Evolutionary conservation across 2,329 filamentous ascomycete species (phyloP).

Genomic region (Paradendryphiella salina): DNA sequence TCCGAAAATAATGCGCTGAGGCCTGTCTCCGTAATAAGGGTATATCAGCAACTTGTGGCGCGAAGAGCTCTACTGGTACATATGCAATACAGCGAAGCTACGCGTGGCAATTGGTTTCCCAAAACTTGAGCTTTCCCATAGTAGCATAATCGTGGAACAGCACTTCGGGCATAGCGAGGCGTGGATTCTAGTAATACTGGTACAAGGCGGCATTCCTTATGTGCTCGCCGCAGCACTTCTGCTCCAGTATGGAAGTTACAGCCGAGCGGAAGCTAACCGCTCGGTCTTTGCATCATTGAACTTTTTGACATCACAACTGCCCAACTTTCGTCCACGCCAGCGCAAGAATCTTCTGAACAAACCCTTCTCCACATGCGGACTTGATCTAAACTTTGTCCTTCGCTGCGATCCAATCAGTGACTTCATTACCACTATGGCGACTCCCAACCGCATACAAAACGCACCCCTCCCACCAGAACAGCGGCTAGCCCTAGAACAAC

Average conservation of each 20-base stretch:
- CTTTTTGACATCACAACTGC: slow-evolving; percentile 22
- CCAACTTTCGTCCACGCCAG: not conserved
- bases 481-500: slow-evolving; percentile 40
- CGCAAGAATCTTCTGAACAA: not conserved
- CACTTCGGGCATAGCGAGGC: not conserved
- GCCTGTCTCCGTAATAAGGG: not conserved
- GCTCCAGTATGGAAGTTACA: slow-evolving; percentile 27
- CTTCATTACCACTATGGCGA: slow-evolving; percentile 24
- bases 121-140: not conserved
- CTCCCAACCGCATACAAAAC: slow-evolving; percentile 20
- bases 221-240: slow-evolving; percentile 12
- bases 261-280: slow-evolving; percentile 27
- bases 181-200: not conserved
- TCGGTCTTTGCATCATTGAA: slow-evolving; percentile 37
- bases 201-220: not conserved
- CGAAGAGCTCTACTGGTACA: not conserved
- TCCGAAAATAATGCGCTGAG: slow-evolving; percentile 1
- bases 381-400: not conserved
- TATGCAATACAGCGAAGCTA: not conserved
- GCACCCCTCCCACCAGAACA: slow-evolving; percentile 40
- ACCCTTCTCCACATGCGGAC: not conserved
- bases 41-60: not conserved
- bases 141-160: not conserved
- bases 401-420: not conserved
- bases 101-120: not conserved